A percentile compares a stretch with the other conserved stretches of the same genome.
Conservation (phyloP, 2,329 filamentous ascomycete genomes). For the Claviceps purpurea region DNA sequence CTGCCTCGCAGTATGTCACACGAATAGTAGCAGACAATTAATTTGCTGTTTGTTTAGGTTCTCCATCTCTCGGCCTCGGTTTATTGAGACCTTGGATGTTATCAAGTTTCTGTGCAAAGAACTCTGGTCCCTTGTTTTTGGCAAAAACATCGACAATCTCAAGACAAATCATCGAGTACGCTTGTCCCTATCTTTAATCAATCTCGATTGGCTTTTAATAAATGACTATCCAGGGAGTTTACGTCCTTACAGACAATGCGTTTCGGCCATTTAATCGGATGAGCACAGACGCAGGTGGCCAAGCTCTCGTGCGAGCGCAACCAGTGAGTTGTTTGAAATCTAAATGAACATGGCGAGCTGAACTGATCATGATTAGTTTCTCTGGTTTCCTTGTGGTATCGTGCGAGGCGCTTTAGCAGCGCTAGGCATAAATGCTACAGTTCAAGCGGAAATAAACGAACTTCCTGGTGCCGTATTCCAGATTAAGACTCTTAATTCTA, state of each 20-base stretch:
- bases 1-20: not conserved
- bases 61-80: constrained; percentile 70
- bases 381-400: constrained; percentile 91
- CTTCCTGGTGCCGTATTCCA: constrained; percentile 86
- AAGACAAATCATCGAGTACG: constrained; percentile 89
- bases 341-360: not conserved
- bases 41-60: constrained; percentile 38
- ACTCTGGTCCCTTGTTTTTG: constrained; percentile 85
- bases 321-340: constrained; percentile 44
- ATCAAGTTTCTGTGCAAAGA: constrained; percentile 99
- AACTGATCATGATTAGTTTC: constrained; percentile 43
- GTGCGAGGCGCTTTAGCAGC: constrained; percentile 86
- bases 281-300: constrained; percentile 66
- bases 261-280: constrained; percentile 84
- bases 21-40: not conserved
- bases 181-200: not conserved
- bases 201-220: not conserved
- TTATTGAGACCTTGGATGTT: constrained; percentile 82
- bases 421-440: constrained; percentile 78
- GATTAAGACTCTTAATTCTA: constrained; percentile 69
- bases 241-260: constrained; percentile 84
- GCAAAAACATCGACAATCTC: constrained; percentile 95
- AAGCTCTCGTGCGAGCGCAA: constrained; percentile 62
- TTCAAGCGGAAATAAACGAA: constrained; percentile 80
- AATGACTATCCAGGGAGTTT: constrained; percentile 55